These are phyloP conservation scores for Rubia peregrina DNA, from an alignment of 305 asterid species.

Conservation along the genomic window DNA sequence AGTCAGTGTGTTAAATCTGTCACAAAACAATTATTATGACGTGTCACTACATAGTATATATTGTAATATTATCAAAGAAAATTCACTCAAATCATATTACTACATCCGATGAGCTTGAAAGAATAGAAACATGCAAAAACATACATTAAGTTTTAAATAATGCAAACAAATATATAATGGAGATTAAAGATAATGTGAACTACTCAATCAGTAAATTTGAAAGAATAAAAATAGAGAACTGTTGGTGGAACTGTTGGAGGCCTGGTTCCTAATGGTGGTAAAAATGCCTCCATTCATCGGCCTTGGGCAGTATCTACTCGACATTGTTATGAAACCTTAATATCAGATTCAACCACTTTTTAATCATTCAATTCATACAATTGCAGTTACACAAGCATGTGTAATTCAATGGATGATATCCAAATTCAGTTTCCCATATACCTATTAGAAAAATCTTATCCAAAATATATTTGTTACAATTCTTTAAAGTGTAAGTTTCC, in stretches of 20 bases:
- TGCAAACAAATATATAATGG: conserved; percentile 5
- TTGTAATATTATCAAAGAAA: neutral
- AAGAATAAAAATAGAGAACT: conserved; percentile 12
- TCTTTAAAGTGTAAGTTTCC: neutral
- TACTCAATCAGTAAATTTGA: neutral
- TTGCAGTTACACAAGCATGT: neutral
- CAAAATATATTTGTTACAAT: neutral
- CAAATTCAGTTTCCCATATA: neutral
- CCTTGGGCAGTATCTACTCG: neutral
- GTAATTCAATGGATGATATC: neutral
- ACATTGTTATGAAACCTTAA: neutral
- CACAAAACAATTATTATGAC: too few species aligned
- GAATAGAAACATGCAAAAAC: neutral
- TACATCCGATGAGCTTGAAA: neutral
- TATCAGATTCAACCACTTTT: neutral
- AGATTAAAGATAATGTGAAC: neutral
- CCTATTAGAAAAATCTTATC: neutral
- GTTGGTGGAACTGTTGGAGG: neutral
- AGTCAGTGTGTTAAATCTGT: too few species aligned
- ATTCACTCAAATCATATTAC: neutral
- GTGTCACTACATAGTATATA: too few species aligned
- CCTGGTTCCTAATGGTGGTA: neutral
- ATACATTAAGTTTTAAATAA: neutral
- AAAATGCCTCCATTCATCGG: conserved; percentile 4
- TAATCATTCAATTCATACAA: neutral